Base-by-base conservation (phyloP, 345 rosid genomes). In the Eucalyptus globulus region DNA sequence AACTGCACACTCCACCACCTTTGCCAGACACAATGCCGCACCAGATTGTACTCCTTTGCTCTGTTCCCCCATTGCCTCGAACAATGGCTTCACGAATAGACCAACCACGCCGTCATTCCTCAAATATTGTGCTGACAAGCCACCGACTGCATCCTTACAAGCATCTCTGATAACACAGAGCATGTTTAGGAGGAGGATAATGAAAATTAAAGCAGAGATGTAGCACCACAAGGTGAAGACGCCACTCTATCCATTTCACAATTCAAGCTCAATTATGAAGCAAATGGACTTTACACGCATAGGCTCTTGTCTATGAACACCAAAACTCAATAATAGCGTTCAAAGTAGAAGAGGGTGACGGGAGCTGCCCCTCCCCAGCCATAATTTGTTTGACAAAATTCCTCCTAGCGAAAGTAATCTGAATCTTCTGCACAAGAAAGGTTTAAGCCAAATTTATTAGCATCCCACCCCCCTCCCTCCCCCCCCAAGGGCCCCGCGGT, bases 51-150 rank as follows among this genome's bases (percentile, higher is more conserved):
- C 99, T 58, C 93, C 94, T 90, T 96, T 98, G 90, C 95, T 96
- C 95, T 98, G 99, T 90, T 98, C 99, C 49, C 96, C 97, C 99
- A 98, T 98, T 8, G 97, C 99, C 92, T 97, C 99, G 51, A 98
- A 95, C 90, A 98, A 89, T 13, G 99, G 99, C 94, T 93, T 96
- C 67, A 94, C 98, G 87, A 97, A 98, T 91, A 98, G 62, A 40
- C 94, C 98, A 67, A 97, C 97, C 88, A 93, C 88, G 29, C 94
- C 85, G 40, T 93, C 95, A 14, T 95, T 95, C 90, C 93, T 97
- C 88, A 98, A 91, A 86, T 96, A 98, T 90, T 93, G 90, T 89
- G 92, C 92, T 4, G 99, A 95, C 29, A 97, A 91, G 9, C 89
- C 94, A 72, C 99, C 99, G 89, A 98, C 93, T n/a, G 98, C 92